A percentile compares a stretch with the other conserved stretches of the same genome.
These are phyloP conservation scores for Penicillium concentricum DNA, from an alignment of 2,329 filamentous ascomycete genomes.

Conservation along the genomic window DNA sequence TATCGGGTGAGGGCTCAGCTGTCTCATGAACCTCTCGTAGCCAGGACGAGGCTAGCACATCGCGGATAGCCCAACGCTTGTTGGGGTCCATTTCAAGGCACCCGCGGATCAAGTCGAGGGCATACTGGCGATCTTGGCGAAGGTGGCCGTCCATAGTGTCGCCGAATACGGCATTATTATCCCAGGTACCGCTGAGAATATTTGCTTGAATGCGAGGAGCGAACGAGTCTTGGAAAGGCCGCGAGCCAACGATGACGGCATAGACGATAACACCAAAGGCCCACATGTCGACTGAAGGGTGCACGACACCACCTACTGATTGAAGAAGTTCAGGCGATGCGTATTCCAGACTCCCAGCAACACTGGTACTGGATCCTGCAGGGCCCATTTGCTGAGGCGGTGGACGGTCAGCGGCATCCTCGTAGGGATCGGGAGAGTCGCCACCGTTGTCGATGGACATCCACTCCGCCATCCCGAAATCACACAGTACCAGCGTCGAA, in stretches of 20 bases:
- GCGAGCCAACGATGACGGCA: slow-evolving; percentile 58
- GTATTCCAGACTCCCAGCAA: slow-evolving; percentile 61
- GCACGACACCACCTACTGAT: slow-evolving; percentile 41
- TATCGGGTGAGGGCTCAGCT: slow-evolving; percentile 28
- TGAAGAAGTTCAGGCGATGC: slow-evolving; percentile 49
- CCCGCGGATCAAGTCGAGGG: slow-evolving; percentile 57
- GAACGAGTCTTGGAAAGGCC: slow-evolving; percentile 63
- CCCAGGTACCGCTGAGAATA: slow-evolving; percentile 61
- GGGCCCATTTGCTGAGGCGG: slow-evolving; percentile 54
- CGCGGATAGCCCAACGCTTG: slow-evolving; percentile 57
- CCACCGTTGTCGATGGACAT: slow-evolving; percentile 56
- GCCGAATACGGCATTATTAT: slow-evolving; percentile 50
- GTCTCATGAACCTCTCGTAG: slow-evolving; percentile 45
- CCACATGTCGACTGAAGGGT: slow-evolving; percentile 63
- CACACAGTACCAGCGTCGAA: slow-evolving; percentile 62
- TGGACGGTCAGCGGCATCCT: slow-evolving; percentile 47
- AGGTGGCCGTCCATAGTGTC: slow-evolving; percentile 38
- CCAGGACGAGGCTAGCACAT: slow-evolving; percentile 58
- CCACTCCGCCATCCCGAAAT: slow-evolving; percentile 70
- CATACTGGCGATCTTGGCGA: slow-evolving; percentile 48
- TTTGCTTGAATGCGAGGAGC: slow-evolving; percentile 58
- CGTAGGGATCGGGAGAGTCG: slow-evolving; percentile 51
- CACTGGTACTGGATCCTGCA: slow-evolving; percentile 55
- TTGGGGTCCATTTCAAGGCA: slow-evolving; percentile 59
- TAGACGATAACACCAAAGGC: slow-evolving; percentile 65